phyloP scores from a whole-genome alignment of 768 basidiomycete genomes.

The Lactarius akahatsu region DNA sequence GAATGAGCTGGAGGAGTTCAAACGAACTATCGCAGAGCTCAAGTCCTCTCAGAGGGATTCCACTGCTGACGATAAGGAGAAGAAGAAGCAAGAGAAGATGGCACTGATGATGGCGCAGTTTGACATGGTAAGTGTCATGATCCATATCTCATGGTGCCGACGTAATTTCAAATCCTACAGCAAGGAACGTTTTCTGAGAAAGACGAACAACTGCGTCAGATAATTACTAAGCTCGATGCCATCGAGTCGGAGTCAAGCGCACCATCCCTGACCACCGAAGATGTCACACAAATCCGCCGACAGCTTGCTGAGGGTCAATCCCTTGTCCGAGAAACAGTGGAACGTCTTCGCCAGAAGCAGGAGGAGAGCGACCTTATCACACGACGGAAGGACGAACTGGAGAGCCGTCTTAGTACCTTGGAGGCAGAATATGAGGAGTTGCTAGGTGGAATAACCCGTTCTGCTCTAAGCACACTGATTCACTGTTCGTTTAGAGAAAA shows the following conservation, averaged over 20 bases:
- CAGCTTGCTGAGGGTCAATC: conserved; percentile 89
- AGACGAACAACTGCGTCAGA: conserved; percentile 86
- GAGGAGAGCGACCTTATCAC: conserved; percentile 88
- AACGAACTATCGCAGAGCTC: conserved; percentile 72
- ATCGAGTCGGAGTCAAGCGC: conserved; percentile 62
- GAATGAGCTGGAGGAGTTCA: conserved; percentile 86
- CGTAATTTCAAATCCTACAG: conserved; percentile 39
- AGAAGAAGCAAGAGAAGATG: conserved; percentile 99
- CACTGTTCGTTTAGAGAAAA: conserved; percentile 64
- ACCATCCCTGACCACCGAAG: conserved; percentile 65
- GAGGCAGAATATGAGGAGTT: conserved; percentile 97
- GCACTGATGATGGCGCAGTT: conserved; percentile 99
- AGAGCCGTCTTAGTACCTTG: conserved; percentile 71
- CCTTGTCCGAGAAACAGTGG: conserved; percentile 83
- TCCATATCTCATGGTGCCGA: conserved; percentile 10
- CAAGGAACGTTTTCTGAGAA: conserved; percentile 95
- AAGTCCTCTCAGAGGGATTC: conserved; percentile 82
- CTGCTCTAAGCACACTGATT: conserved; percentile 21
- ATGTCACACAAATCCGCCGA: conserved; percentile 77
- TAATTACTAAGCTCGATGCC: conserved; percentile 80
- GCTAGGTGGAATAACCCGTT: conserved; percentile 57
- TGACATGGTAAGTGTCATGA: conserved; percentile 66
- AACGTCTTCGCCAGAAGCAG: conserved; percentile 83
- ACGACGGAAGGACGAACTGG: conserved; percentile 84
- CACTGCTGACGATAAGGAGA: conserved; percentile 95